Percentiles rank a stretch among this genome's conserved stretches.
Evolutionary conservation across 805 yeast species (phyloP).

Genomic region (Wickerhamiella azyma): DNA sequence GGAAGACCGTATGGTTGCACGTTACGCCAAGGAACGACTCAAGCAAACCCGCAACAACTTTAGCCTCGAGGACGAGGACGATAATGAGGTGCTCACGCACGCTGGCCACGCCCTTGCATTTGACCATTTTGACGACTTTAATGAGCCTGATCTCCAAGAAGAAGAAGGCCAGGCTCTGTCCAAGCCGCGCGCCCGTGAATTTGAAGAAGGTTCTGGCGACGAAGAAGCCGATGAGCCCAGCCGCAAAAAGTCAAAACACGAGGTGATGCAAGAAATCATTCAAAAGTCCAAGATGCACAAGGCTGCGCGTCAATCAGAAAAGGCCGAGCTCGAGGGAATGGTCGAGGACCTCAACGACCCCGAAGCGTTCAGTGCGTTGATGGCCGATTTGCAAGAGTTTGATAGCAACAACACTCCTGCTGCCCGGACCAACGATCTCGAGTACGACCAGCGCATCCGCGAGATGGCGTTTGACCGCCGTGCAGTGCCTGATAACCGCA

Average conservation of each 20-base stretch:
- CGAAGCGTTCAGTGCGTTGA: constrained; percentile 23
- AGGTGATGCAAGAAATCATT: constrained; percentile 33
- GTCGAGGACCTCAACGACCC: constrained; percentile 28
- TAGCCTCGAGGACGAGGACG: constrained; percentile 53
- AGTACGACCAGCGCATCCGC: constrained; percentile 26
- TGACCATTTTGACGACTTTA: constrained; percentile 31
- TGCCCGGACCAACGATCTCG: constrained; percentile 10
- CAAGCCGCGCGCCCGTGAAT: neutral
- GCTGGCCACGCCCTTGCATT: constrained; percentile 54
- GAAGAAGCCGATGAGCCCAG: constrained; percentile 24
- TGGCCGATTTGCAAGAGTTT: constrained; percentile 20
- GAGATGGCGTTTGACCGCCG: constrained; percentile 30
- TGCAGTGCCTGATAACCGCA: constrained; percentile 30
- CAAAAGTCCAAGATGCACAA: constrained; percentile 32
- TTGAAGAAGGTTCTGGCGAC: neutral
- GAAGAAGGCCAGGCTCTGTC: constrained; percentile 25
- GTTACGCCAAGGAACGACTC: constrained; percentile 84
- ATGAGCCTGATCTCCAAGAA: constrained; percentile 33
- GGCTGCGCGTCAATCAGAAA: constrained; percentile 29
- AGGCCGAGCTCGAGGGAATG: constrained; percentile 25
- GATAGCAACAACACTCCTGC: constrained; percentile 2
- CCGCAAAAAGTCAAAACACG: constrained; percentile 28
- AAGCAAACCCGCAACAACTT: constrained; percentile 38
- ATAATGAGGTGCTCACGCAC: constrained; percentile 50
- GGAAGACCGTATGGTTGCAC: constrained; percentile 89